Conservation (phyloP, 176 grass and related monocot species). For the Lolium rigidum region DNA sequence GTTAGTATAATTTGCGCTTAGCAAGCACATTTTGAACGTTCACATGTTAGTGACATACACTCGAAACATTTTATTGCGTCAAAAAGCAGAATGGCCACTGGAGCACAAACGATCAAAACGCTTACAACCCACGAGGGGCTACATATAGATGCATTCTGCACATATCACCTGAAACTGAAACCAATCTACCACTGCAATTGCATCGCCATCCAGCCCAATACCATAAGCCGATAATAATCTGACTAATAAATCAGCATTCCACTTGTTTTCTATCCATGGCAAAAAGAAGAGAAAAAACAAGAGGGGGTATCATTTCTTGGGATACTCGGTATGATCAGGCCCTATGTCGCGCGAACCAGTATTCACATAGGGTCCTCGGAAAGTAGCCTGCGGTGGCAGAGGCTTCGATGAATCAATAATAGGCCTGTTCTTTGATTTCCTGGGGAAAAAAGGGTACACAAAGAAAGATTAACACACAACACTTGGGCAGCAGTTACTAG, state of each 20-base stretch:
- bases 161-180: background rate
- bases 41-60: too few species aligned
- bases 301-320: slow-evolving; percentile 54
- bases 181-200: background rate
- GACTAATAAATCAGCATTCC: background rate
- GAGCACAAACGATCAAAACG: background rate
- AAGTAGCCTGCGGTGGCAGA: slow-evolving; percentile 90
- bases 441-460: slow-evolving; percentile 17
- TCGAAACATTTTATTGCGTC: background rate
- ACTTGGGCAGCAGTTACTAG: background rate
- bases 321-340: slow-evolving; percentile 69
- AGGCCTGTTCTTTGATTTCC: slow-evolving; percentile 71
- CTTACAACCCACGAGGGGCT: background rate
- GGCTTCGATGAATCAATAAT: slow-evolving; percentile 78
- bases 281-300: background rate
- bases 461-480: background rate
- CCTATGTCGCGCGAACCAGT: slow-evolving; percentile 87
- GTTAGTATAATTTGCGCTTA: too few species aligned
- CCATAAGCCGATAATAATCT: background rate
- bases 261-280: background rate
- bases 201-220: background rate
- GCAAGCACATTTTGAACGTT: too few species aligned
- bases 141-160: background rate
- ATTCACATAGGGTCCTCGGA: slow-evolving; percentile 89
- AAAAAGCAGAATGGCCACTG: background rate